These are phyloP conservation scores for Vitis hybrid DNA, from an alignment of 177 flowering plant genomes.

Conservation along the genomic window DNA sequence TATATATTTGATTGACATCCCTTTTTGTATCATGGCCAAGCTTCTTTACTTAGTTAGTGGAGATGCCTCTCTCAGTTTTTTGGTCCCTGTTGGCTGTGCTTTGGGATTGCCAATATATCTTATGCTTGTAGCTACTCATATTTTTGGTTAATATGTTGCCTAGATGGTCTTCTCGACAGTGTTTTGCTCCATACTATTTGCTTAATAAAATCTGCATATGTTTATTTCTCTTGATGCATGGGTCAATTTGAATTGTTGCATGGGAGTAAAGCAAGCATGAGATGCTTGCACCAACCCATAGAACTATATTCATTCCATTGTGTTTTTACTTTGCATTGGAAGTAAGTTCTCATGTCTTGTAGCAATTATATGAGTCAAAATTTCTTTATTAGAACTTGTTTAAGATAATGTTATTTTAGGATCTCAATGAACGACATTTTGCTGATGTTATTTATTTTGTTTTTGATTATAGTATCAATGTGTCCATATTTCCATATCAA, in stretches of 20 bases:
- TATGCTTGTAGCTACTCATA: not conserved
- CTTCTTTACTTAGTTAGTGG: not conserved
- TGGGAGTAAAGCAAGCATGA: not conserved
- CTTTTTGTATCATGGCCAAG: not conserved
- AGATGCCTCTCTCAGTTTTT: not conserved
- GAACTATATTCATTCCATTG: not conserved
- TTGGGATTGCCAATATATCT: not conserved
- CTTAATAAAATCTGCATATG: too few species aligned
- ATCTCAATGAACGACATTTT: not conserved
- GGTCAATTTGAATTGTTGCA: not conserved
- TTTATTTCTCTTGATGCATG: too few species aligned
- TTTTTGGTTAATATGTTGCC: not conserved
- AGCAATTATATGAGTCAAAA: not conserved
- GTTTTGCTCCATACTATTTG: not conserved
- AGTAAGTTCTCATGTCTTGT: not conserved
- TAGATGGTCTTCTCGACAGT: not conserved
- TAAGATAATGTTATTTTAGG: not conserved
- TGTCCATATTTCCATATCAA: not conserved
- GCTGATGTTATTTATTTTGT: not conserved
- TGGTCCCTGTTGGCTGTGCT: not conserved
- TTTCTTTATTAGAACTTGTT: not conserved
- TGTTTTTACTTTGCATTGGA: not conserved
- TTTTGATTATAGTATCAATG: not conserved
- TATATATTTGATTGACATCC: not conserved
- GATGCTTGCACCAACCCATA: not conserved